Base-by-base conservation (phyloP, 108 stramenopile species). In the Seminavis robusta region DNA sequence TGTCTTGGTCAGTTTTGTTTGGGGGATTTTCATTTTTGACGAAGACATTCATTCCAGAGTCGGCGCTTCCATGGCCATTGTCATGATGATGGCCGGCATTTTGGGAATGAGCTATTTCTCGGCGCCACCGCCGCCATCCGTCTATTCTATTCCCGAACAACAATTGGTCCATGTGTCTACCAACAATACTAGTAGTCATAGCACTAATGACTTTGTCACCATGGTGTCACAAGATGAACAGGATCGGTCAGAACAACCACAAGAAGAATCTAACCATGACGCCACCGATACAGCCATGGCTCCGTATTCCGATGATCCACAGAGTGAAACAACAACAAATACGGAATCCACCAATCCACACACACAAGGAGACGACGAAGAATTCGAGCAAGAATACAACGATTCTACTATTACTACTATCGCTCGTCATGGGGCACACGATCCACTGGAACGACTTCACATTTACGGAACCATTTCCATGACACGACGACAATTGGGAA, bases 81-180 rank as follows among this genome's bases (percentile, higher is more conserved):
- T 75, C 5, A 79, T 69, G 24, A 71, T 81, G 74, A 73, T 81
- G 61, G 28, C 51, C 13, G 90, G 90, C 8, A 44, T 92, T 16
- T 71, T 64, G 53, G 90, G 90, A 6, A 86, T 87, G 81, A 69
- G 79, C 20, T 92, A 86, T 49, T 92, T 73, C 53, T 82, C 83
- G 6, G 76, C n/a, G n/a, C n/a, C n/a, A n/a, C n/a, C n/a, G n/a
- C n/a, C n/a, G 76, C 4, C 69, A 65, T 33, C 31, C 49, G 11
- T 51, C 57, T 25, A 41, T 23, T 53, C 40, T 11, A 21, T 21
- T 33, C 17, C 8, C 11, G 51, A 52, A 34, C 33, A 8, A 27
- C 5, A 43, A 23, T n/a, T n/a, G n/a, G n/a, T n/a, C n/a, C n/a
- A n/a, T n/a, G 27, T 30, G 38, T 21, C 20, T n/a, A 25, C 33